Evolutionary conservation across 495 filamentous ascomycete genomes (phyloP), one percentile per base, ranked within the genome.

Genomic region (Barbatosphaeria neglecta): DNA sequence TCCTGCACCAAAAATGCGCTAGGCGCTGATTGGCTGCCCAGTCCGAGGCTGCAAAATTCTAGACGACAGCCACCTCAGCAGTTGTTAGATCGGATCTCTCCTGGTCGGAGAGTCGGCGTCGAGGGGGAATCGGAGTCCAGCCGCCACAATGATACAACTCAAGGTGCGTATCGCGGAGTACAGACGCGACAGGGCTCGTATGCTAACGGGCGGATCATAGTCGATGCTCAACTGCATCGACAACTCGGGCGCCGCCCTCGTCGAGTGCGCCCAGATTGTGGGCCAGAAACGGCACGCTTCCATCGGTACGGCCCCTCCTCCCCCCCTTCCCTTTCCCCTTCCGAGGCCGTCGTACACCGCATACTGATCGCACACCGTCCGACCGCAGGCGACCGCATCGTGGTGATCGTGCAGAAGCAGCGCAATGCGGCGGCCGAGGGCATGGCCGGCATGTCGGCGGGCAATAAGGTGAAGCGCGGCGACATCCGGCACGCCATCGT

Each of bases 161-260:
- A 98, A 98, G 87, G 92, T 92, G 57, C 40, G 57, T 43, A n/a
- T n/a, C n/a, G n/a, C n/a, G n/a, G n/a, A n/a, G n/a, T n/a, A n/a
- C n/a, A n/a, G n/a, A n/a, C n/a, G n/a, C n/a, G n/a, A n/a, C n/a
- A n/a, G n/a, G n/a, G 7, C 28, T 33, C 28, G 15, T 33, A 7
- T 33, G 44, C 56, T 62, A 24, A 54, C 55, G 27, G 22, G 19
- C 28, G 47, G 48, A n/a, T 4, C 20, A 18, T 62, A 99, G 93
- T 86, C 90, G 67, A 85, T 99, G 83, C 76, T 97, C 51, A 96
- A 88, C 64, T 97, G 93, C 81, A 96, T 99, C 80, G 93, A 99
- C 83, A 99, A 99, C 76, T 96, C 93, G 42, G 93, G 93, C 61
- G 93, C 93, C 57, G 90, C 93, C 49, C 68, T 99, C 54, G 93